These are phyloP conservation scores for Coccomyxa sp. DNA, from an alignment of 139 green algal genomes.

Conservation along the genomic window DNA sequence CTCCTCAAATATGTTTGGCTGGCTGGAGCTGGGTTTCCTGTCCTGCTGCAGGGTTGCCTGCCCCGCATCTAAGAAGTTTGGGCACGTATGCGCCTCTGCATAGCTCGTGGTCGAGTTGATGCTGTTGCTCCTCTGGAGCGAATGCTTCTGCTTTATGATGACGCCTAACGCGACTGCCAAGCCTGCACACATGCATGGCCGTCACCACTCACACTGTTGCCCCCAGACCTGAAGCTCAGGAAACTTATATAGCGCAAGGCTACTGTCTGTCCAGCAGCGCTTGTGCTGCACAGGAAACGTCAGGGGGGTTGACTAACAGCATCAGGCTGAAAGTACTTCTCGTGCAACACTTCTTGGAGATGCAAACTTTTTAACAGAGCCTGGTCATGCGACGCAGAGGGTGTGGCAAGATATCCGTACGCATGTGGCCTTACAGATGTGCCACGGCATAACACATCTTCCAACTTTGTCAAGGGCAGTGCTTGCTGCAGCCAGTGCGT, in stretches of 20 bases:
- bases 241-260: neutral
- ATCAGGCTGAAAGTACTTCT: too few relatives aligned
- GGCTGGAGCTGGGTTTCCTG: neutral
- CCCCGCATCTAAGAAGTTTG: neutral
- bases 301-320: too few relatives aligned
- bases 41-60: neutral
- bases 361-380: neutral
- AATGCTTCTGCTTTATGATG: neutral
- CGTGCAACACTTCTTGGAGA: neutral
- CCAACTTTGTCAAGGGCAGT: neutral
- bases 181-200: neutral
- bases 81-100: neutral
- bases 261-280: neutral
- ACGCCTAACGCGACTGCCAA: neutral
- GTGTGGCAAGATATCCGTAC: neutral
- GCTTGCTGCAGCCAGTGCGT: neutral
- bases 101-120: neutral
- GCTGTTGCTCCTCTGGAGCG: neutral
- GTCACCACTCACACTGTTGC: neutral
- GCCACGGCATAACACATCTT: neutral
- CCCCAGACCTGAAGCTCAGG: neutral
- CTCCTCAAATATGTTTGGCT: conserved; percentile 4
- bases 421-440: neutral
- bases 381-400: neutral
- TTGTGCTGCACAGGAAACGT: too few relatives aligned